Evolutionary conservation across 1,284 basidiomycete species (phyloP).

Genomic region (Moesziomyces antarcticus): DNA sequence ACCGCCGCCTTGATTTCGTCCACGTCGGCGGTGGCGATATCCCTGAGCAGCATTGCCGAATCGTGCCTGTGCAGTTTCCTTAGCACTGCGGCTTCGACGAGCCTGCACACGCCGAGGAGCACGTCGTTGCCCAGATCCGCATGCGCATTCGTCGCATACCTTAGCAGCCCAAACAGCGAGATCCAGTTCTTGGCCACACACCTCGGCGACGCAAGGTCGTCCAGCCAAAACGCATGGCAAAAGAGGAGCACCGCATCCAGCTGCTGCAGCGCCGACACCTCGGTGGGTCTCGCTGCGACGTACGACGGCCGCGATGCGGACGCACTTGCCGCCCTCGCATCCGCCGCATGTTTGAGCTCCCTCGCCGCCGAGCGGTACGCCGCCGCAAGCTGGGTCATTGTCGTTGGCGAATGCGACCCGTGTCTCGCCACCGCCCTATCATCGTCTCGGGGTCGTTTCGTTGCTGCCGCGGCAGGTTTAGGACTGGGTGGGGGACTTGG

Average conservation of each 20-base stretch:
- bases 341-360: slow-evolving; percentile 66
- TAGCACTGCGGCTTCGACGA: slow-evolving; percentile 48
- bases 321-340: slow-evolving; percentile 26
- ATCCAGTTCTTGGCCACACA: slow-evolving; percentile 46
- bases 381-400: slow-evolving; percentile 8
- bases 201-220: slow-evolving; percentile 61
- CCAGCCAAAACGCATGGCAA: slow-evolving; percentile 71
- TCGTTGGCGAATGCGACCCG: neutral
- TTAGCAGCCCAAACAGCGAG: slow-evolving; percentile 40
- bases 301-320: slow-evolving; percentile 19
- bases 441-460: neutral
- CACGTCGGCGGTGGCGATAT: neutral
- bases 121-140: slow-evolving; percentile 30
- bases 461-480: neutral
- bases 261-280: slow-evolving; percentile 69
- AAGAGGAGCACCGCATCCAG: slow-evolving; percentile 71
- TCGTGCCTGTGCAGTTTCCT: slow-evolving; percentile 44
- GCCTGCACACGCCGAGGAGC: slow-evolving; percentile 43
- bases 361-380: slow-evolving; percentile 53
- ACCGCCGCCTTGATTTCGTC: slow-evolving; percentile 5
- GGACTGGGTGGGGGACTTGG: slow-evolving; percentile 38
- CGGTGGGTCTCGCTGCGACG: slow-evolving; percentile 25
- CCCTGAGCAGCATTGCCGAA: slow-evolving; percentile 10
- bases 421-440: too few species aligned
- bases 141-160: slow-evolving; percentile 43